Evolutionary conservation across 441 rosid genomes (phyloP), one percentile per base, ranked within the genome.

Genomic region (Lagerstroemia fauriei): DNA sequence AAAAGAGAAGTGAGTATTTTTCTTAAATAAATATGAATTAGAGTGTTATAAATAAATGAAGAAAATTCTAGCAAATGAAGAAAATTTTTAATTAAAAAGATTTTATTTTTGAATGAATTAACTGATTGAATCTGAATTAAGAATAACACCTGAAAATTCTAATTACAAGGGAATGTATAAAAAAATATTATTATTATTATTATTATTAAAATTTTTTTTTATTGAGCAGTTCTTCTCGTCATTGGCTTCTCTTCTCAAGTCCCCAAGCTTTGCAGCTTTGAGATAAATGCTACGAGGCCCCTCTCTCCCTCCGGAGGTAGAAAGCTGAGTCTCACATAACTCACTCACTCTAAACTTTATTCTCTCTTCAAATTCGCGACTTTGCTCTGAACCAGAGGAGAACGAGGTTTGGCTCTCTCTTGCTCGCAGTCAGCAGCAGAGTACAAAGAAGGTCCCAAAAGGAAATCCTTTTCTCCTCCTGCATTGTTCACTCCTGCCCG

Each of bases 361-460:
- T 92, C 87, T 84, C 93, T 87, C 90, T 87, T 90, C 86, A 90
- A 90, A 85, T 86, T 89, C 86, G 89, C 89, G 83, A 83, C 87
- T 90, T 90, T 87, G 89, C 88, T 84, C 83, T 89, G 89, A 89
- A 79, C 91, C 91, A 84, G 56, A 31, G 46, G 53, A 78, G 86
- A 89, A 86, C 88, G 87, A 90, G 94, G 94, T 85, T 90, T 89
- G 87, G 81, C 84, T 85, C 83, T 84, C 80, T 80, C 57, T 74
- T 78, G 80, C 46, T 74, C 78, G 76, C 77, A 78, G 79, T 63
- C 80, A 56, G 76, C 61, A 77, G 38, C 71, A 68, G 44, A 16
- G 44, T n/a, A 29, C 72, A 16, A 68, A 31, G 41, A 32, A 68
- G 7, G 13, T 32, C 72, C 72, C 3, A 29, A 29, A 12, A 38